Base-by-base conservation (phyloP, 1,284 basidiomycete species). In the Anthracocystis setariae region DNA sequence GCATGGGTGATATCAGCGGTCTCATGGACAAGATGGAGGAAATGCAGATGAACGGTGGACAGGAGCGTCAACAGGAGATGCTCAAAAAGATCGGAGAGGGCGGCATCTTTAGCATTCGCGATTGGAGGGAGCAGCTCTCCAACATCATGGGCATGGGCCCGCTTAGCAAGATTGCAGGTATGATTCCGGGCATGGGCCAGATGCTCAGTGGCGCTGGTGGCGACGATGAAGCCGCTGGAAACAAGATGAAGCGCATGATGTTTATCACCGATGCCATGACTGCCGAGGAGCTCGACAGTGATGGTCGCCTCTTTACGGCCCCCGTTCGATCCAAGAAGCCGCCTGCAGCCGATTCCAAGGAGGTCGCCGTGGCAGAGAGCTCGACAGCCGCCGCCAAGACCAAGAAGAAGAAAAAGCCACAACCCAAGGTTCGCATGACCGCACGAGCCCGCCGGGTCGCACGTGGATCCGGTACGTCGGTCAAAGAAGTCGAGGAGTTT, bases 121-220 rank as follows among this genome's bases (percentile, higher is more conserved):
- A 98, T 83, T 96, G 96, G 93, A 88, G 92, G 82, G 96, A 98
- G 84, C 95, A 99, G 84, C 91, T 99, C 59, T 90, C 90, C 67
- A 97, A 93, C 79, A 91, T 99, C 73, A 97, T 97, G 94, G 92
- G 91, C 81, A 97, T 99, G 96, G 95, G 95, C 23, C 94, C 95
- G 5, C 89, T 99, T 58, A 93, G 91, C 78, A 98, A 98, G 85
- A 94, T 99, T 76, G 94, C 95, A 15, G 94, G 92, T 20, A 98
- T 98, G 94, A 98, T 99, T 65, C 95, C 95, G 3, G 95, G 95
- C 29, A 88, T 99, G 76, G 90, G 92, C 71, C 92, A 93, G 39
- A 86, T 98, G 82, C 87, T 98, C 57, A 80, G 81, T 39, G 77
- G 73, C n/a, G 65, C 52, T 8, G 77, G 74, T 8, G 82, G 77